These are phyloP conservation scores for Bjerkandera adusta DNA, from an alignment of 1,284 basidiomycete species.

Conservation along the genomic window DNA sequence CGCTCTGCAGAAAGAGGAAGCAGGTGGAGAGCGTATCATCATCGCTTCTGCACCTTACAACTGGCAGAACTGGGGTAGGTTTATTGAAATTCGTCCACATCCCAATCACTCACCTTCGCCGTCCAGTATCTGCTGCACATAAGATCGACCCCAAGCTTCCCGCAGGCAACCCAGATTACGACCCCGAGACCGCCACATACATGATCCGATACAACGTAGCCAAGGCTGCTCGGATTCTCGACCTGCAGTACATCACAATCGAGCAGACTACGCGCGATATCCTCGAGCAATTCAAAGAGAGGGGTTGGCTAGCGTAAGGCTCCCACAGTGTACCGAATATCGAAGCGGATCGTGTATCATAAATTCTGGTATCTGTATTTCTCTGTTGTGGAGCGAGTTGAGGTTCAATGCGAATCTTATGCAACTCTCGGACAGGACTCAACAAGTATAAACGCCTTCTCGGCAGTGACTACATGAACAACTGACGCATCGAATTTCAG, in stretches of 20 bases:
- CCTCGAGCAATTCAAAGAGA: slow-evolving; percentile 34
- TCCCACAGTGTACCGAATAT: background rate
- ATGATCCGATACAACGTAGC: slow-evolving; percentile 25
- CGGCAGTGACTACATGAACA: too few species aligned
- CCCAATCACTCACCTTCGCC: background rate
- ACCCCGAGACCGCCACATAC: slow-evolving; percentile 28
- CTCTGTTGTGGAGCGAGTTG: too few species aligned
- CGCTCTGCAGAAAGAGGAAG: slow-evolving; percentile 36
- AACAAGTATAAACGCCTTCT: too few species aligned
- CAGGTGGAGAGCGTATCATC: slow-evolving; percentile 21
- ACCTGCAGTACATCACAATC: slow-evolving; percentile 41
- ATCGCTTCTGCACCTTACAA: slow-evolving; percentile 12
- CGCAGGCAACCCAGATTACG: slow-evolving; percentile 19
- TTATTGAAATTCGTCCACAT: background rate
- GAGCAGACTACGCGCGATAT: slow-evolving; percentile 39
- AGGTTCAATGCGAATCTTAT: too few species aligned
- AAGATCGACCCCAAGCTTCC: slow-evolving; percentile 18
- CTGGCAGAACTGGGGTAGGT: slow-evolving; percentile 28
- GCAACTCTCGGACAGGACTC: too few species aligned
- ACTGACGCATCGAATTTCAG: too few species aligned
- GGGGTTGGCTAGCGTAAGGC: slow-evolving; percentile 14
- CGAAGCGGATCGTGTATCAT: too few species aligned
- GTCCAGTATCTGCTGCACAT: slow-evolving; percentile 16
- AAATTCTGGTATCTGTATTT: too few species aligned
- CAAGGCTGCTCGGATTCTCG: slow-evolving; percentile 42